A percentile compares a stretch with the other conserved stretches of the same genome.
Evolutionary conservation across 345 rosid species (phyloP).

Genomic region (Hypericum perforatum): DNA sequence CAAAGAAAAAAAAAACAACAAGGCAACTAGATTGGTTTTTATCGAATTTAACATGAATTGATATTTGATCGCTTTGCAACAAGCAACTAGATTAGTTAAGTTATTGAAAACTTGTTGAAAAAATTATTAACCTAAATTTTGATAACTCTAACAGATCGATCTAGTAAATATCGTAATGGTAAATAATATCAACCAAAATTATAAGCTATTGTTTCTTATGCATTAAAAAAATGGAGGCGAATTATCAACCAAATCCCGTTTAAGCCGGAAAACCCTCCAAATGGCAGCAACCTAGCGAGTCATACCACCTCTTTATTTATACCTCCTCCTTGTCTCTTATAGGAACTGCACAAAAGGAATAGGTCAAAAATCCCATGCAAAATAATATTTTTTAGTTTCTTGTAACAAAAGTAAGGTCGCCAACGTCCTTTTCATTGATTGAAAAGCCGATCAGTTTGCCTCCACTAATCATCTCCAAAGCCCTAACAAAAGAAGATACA

Average conservation of each 20-base stretch:
- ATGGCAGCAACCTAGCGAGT: slow-evolving; percentile 38
- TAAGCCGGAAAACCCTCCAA: slow-evolving; percentile 36
- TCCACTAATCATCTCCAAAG: slow-evolving; percentile 1
- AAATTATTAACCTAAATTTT: no score
- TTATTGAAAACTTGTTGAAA: no score
- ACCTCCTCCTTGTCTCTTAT: slow-evolving; percentile 17
- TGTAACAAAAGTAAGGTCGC: not conserved
- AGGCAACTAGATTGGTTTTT: no score
- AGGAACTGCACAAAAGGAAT: slow-evolving; percentile 24
- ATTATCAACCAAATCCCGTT: slow-evolving; percentile 12
- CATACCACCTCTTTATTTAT: slow-evolving; percentile 8
- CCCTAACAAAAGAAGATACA: slow-evolving; percentile 10
- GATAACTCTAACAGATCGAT: no score
- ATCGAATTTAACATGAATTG: no score
- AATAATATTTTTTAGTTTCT: slow-evolving; percentile 11
- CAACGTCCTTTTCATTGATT: not conserved
- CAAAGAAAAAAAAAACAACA: no score
- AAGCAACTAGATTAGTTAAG: no score
- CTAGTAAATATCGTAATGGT: no score
- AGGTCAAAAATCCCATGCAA: slow-evolving; percentile 28
- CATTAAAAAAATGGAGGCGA: not conserved
- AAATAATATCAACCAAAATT: no score
- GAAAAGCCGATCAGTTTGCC: not conserved
- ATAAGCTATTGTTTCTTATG: not conserved
- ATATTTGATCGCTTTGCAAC: no score